Base-by-base conservation (phyloP, 2,329 filamentous ascomycete species). In the Venturia aucupariae region DNA sequence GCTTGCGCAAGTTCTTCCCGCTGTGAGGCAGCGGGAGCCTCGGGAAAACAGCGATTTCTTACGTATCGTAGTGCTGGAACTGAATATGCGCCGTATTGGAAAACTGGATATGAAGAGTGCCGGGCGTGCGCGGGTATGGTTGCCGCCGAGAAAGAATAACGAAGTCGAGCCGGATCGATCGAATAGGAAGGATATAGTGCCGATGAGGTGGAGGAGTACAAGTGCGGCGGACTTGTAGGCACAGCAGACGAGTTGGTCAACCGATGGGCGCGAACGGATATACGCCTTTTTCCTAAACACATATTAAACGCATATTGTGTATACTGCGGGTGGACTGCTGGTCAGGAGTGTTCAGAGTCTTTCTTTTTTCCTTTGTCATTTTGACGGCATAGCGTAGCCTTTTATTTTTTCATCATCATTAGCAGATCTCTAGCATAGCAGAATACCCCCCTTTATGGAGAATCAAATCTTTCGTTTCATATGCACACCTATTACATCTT, bases 71-170 rank as follows among this genome's bases (percentile, higher is more conserved):
- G 85, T 87, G 13, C 76, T 87, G 60, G 85, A 87, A 73, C 86
- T 87, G 84, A 86, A 87, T 71, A 87, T 87, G 85, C 80, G 84
- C 44, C 80, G 84, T 54, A 78, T 78, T 66, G 85, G 85, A 64
- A 87, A 87, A 74, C 75, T 87, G 55, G 83, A 84, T 66, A 75
- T 82, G 54, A 81, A 82, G 63, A 74, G 74, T 30, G 77, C 80
- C 19, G 82, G 84, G 24, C 78, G 80, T 67, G 85, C 85, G 32
- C 80, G 79, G 64, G 79, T 86, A 66, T 86, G 83, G 82, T 73
- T 87, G 55, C 84, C 85, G 44, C 84, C 85, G 55, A 78, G 85
- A 66, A 76, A 78, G 67, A 63, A 68, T 39, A 71, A 68, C 30
- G 64, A 61, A 15, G 62, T 67, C 67, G 71, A 68, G 66, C 70